These are phyloP conservation scores for Tephrocybe rancida DNA, from an alignment of 768 basidiomycete species.

Conservation along the genomic window DNA sequence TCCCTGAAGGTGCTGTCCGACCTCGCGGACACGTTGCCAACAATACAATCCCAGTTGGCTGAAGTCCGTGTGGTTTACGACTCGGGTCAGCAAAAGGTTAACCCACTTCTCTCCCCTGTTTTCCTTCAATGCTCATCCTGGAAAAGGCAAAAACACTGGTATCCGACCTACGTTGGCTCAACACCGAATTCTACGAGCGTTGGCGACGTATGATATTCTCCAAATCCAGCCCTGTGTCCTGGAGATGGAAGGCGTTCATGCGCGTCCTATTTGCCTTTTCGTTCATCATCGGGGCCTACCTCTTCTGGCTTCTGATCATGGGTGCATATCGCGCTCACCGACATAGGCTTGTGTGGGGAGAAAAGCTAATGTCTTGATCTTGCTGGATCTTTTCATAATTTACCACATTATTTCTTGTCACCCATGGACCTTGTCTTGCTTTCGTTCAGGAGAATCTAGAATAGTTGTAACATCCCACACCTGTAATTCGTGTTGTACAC, in stretches of 20 bases:
- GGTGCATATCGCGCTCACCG: slow-evolving; percentile 77
- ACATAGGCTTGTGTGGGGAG: slow-evolving; percentile 79
- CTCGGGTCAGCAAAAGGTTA: slow-evolving; percentile 68
- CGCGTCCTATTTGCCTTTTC: slow-evolving; percentile 59
- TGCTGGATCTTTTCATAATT: not conserved
- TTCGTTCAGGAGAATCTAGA: slow-evolving; percentile 10
- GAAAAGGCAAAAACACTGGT: slow-evolving; percentile 65
- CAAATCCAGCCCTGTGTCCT: slow-evolving; percentile 68
- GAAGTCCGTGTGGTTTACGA: slow-evolving; percentile 71
- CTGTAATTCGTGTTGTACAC: slow-evolving; percentile 6
- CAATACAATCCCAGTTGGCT: slow-evolving; percentile 59
- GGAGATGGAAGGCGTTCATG: slow-evolving; percentile 68
- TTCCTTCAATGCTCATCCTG: slow-evolving; percentile 4
- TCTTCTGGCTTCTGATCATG: slow-evolving; percentile 59
- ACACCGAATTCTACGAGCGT: slow-evolving; percentile 77
- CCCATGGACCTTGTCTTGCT: slow-evolving; percentile 9
- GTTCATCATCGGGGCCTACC: slow-evolving; percentile 59
- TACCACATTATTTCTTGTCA: not conserved
- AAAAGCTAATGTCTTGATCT: slow-evolving; percentile 67
- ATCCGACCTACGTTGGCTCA: slow-evolving; percentile 71
- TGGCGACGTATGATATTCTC: slow-evolving; percentile 79
- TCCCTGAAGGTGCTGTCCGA: slow-evolving; percentile 59
- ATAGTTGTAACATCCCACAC: slow-evolving; percentile 10
- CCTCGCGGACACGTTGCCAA: slow-evolving; percentile 62
- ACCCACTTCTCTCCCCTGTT: slow-evolving; percentile 10